Evolutionary conservation across 208 protist genomes (phyloP).

Genomic region (Trichomonas tenax): DNA sequence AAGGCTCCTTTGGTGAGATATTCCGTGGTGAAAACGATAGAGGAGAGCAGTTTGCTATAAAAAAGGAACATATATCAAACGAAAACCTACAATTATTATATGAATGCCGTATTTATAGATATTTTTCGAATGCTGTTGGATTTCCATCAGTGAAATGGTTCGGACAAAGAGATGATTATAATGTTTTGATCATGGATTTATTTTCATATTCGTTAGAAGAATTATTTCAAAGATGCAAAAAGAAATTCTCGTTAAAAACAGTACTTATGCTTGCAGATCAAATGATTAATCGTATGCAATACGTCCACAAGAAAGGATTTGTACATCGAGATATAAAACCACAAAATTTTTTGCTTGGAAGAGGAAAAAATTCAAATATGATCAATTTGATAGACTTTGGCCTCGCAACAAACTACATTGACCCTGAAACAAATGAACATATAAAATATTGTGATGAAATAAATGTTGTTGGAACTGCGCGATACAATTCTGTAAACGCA

Average conservation of each 20-base stretch:
- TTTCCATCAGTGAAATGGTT: conserved; percentile 82
- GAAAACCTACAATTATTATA: conserved; percentile 85
- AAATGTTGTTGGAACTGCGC: conserved; percentile 71
- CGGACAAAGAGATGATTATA: conserved; percentile 82
- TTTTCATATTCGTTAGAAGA: conserved; percentile 90
- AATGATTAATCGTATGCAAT: conserved; percentile 76
- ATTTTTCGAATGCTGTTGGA: conserved; percentile 63
- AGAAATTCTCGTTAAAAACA: conserved; percentile 86
- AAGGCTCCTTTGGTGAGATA: conserved; percentile 2
- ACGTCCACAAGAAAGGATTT: conserved; percentile 84
- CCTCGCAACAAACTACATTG: conserved; percentile 93
- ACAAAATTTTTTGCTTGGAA: conserved; percentile 95
- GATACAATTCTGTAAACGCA: conserved; percentile 98
- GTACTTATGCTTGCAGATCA: conserved; percentile 91
- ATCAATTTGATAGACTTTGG: conserved; percentile 43
- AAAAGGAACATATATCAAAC: conserved; percentile 28
- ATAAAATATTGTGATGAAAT: conserved; percentile 79
- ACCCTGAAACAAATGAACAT: conserved; percentile 86
- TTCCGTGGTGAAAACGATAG: background rate
- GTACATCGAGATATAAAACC: conserved; percentile 87
- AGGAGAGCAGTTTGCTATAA: background rate
- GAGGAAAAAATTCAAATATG: conserved; percentile 55
- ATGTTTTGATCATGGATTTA: conserved; percentile 95
- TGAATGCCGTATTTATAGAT: conserved; percentile 79
- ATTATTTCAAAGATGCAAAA: conserved; percentile 72